phyloP scores from a whole-genome alignment of 2,329 filamentous ascomycete genomes.

The Harringtonia aguacate region DNA sequence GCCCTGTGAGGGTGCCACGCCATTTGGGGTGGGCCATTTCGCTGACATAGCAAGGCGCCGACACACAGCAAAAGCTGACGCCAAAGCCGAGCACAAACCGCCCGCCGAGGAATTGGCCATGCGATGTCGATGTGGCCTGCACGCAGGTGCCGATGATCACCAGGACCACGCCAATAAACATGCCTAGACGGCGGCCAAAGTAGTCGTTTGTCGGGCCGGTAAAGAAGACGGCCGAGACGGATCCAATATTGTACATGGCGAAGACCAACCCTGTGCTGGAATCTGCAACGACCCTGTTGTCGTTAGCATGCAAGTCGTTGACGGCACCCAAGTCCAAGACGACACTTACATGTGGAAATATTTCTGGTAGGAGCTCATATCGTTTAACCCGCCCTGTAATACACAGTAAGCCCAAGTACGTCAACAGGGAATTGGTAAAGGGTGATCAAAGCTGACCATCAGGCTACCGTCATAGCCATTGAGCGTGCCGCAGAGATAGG shows the following conservation, averaged over 20 bases:
- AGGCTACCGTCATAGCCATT: constrained; percentile 47
- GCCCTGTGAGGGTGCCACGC: constrained; percentile 9
- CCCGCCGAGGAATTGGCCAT: constrained; percentile 9
- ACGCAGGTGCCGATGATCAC: constrained; percentile 43
- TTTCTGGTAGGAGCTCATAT: constrained; percentile 40
- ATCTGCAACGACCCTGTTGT: constrained; percentile 23
- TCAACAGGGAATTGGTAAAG: too few relatives aligned
- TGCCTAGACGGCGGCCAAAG: constrained; percentile 40
- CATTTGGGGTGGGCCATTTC: constrained; percentile 11
- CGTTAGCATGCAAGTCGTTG: neutral
- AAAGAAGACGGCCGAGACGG: constrained; percentile 46
- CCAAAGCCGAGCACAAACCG: constrained; percentile 12
- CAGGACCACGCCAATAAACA: constrained; percentile 38
- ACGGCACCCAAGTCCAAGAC: too few relatives aligned
- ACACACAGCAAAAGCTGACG: constrained; percentile 9
- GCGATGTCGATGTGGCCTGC: constrained; percentile 23
- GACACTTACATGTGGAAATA: constrained; percentile 26
- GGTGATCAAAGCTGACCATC: constrained; percentile 46
- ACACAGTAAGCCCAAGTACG: too few relatives aligned
- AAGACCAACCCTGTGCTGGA: constrained; percentile 41
- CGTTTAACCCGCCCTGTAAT: too few relatives aligned
- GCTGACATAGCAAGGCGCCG: constrained; percentile 9
- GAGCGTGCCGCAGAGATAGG: constrained; percentile 44
- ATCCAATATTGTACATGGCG: constrained; percentile 51
- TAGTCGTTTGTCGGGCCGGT: constrained; percentile 42